Conservation (phyloP, 2,329 filamentous ascomycete species). For the Achaetomium macrosporum region DNA sequence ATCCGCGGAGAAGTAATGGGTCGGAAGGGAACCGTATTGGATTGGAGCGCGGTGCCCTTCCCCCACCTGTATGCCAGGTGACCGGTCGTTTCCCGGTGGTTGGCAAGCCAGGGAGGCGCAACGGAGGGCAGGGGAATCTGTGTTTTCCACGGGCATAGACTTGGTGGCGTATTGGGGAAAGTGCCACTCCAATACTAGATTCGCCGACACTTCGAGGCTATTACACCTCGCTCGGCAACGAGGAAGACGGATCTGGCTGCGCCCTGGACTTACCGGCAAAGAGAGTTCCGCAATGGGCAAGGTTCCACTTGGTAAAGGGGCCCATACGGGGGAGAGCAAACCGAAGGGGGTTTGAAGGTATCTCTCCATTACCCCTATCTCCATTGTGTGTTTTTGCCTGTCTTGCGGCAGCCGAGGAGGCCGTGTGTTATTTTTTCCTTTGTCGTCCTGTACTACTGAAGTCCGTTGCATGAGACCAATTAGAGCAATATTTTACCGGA, state of each 20-base stretch:
- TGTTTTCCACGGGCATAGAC: conserved; percentile 13
- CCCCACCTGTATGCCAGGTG: neutral
- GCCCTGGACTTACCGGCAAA: neutral
- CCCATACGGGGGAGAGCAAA: conserved; percentile 4
- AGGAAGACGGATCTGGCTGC: conserved; percentile 2
- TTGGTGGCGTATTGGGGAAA: conserved; percentile 13
- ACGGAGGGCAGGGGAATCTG: conserved; percentile 1
- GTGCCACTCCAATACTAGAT: conserved; percentile 4
- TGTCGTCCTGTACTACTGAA: conserved; percentile 19
- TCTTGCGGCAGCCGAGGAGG: conserved; percentile 4
- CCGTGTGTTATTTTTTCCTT: conserved; percentile 14
- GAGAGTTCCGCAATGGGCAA: neutral
- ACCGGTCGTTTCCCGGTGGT: conserved; percentile 2
- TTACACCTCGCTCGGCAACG: conserved; percentile 9
- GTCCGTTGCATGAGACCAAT: conserved; percentile 18
- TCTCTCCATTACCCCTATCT: conserved; percentile 3
- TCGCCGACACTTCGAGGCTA: conserved; percentile 7
- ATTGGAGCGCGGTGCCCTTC: neutral
- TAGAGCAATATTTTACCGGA: conserved; percentile 11
- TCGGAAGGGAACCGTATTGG: neutral
- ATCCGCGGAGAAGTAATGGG: neutral
- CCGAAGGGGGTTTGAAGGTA: conserved; percentile 5
- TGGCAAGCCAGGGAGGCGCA: neutral
- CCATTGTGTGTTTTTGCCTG: conserved; percentile 14
- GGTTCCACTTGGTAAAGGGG: neutral